Percentiles rank a stretch among this genome's conserved stretches.
phyloP scores from a whole-genome alignment of 2,329 filamentous ascomycete species.

The Colletotrichum kahawae region DNA sequence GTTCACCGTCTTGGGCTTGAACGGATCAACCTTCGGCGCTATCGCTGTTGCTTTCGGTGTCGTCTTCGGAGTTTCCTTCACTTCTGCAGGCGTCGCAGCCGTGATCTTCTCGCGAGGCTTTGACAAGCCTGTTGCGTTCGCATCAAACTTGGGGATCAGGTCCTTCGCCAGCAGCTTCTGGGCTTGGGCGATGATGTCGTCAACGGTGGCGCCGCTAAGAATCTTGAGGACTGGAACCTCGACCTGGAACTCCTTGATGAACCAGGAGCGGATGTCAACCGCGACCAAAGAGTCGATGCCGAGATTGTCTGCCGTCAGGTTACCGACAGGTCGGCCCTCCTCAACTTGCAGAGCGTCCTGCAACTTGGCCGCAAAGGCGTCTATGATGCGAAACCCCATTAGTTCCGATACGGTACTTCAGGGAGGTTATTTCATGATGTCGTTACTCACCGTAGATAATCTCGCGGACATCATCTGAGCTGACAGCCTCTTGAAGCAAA shows the following conservation, averaged over 20 bases:
- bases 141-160: not conserved
- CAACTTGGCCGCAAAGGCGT: not conserved
- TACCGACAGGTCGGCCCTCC: not conserved
- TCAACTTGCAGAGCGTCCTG: not conserved
- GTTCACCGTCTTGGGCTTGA: not conserved
- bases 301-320: conserved; percentile 1
- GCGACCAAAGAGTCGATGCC: conserved; percentile 32
- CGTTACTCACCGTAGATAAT: not conserved
- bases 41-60: rapidly evolving
- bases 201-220: conserved; percentile 34
- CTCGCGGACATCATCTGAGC: not conserved
- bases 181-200: not conserved
- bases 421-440: not conserved
- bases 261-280: conserved; percentile 49
- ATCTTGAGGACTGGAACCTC: conserved; percentile 52
- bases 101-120: not conserved
- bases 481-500: not conserved
- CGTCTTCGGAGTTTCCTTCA: rapidly evolving
- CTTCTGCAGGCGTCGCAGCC: rapidly evolving
- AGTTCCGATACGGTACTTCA: not conserved
- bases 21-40: not conserved
- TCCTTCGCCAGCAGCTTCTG: not conserved
- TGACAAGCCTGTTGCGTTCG: not conserved
- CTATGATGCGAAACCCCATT: not conserved
- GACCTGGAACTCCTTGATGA: conserved; percentile 44